phyloP scores from a whole-genome alignment of 1,284 basidiomycete species.

The Thecaphora thlaspeos region DNA sequence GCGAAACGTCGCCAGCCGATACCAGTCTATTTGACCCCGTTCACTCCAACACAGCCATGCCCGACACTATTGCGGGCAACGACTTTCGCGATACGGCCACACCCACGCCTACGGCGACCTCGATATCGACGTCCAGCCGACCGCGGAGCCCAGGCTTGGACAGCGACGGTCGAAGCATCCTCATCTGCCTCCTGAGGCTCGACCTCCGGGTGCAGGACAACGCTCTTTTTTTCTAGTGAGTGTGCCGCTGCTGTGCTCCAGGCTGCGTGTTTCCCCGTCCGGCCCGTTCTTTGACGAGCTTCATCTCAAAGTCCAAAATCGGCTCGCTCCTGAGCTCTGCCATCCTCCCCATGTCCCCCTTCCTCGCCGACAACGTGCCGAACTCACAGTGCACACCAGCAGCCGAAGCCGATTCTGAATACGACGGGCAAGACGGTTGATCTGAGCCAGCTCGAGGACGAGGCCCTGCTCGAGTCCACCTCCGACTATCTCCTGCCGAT shows the following conservation, averaged over 20 bases:
- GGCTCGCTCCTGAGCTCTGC: background rate
- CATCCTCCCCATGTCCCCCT: background rate
- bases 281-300: no score
- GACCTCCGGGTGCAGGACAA: conserved; percentile 61
- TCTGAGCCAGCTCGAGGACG: conserved; percentile 33
- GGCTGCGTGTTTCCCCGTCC: background rate
- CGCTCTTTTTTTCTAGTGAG: conserved; percentile 59
- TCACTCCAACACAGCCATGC: no score
- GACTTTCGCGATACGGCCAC: background rate
- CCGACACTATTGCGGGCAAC: background rate
- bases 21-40: no score
- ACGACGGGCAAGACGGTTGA: conserved; percentile 25
- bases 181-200: conserved; percentile 48
- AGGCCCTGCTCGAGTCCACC: conserved; percentile 41
- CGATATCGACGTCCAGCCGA: conserved; percentile 10
- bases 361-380: no score
- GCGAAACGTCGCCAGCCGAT: no score
- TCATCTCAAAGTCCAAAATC: no score
- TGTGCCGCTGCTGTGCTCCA: conserved; percentile 4
- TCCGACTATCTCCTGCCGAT: conserved; percentile 63
- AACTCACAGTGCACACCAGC: conserved; percentile 21
- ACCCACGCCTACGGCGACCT: conserved; percentile 17
- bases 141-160: conserved; percentile 14
- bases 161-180: conserved; percentile 15
- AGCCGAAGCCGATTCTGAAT: conserved; percentile 24